phyloP scores from a whole-genome alignment of 1,284 basidiomycete species.

The Trichosporon asahii region DNA sequence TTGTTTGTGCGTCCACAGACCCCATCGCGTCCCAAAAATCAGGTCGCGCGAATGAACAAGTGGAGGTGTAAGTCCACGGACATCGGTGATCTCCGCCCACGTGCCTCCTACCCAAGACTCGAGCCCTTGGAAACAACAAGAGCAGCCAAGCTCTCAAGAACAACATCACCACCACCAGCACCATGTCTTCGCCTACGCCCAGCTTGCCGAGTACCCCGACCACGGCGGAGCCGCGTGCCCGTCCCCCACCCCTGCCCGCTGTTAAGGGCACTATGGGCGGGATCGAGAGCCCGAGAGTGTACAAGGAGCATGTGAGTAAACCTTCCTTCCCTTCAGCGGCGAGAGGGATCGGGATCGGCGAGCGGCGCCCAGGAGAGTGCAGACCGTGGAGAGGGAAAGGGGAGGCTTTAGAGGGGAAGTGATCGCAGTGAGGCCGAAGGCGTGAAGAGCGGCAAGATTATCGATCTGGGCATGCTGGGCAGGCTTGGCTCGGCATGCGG shows the following conservation, averaged over 20 bases:
- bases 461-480: too few relatives aligned
- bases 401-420: neutral
- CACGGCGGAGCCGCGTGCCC: constrained; percentile 8
- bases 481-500: neutral
- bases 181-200: neutral
- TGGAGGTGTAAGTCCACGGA: neutral
- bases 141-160: neutral
- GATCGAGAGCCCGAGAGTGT: constrained; percentile 25
- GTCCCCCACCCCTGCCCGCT: constrained; percentile 26
- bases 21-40: too few relatives aligned
- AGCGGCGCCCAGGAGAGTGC: too few relatives aligned
- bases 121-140: neutral
- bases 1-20: too few relatives aligned
- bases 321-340: neutral
- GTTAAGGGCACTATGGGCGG: constrained; percentile 36
- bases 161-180: neutral
- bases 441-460: neutral
- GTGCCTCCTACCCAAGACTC: neutral
- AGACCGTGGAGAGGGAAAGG: neutral
- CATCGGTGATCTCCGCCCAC: neutral
- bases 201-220: neutral
- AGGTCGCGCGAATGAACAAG: too few relatives aligned
- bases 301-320: neutral
- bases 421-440: neutral
- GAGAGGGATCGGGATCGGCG: neutral